Conservation (phyloP, 305 asterid species). For the Caryopteris hybrid region DNA sequence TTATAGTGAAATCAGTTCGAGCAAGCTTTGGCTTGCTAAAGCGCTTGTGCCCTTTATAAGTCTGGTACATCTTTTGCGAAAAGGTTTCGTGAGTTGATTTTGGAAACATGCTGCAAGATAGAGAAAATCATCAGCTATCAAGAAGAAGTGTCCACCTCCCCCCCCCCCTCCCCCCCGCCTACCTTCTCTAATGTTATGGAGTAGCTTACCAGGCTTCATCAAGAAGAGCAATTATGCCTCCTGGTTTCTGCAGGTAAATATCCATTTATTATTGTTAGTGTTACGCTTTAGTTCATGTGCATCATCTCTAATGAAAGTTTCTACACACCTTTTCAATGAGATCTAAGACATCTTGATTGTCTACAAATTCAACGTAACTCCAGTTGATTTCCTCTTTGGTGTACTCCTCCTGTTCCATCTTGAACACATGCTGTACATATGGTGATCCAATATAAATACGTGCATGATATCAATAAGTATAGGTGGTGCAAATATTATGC, state of each 20-base stretch:
- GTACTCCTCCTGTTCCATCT: constrained; percentile 97
- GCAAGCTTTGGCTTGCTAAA: constrained; percentile 98
- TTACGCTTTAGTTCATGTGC: background rate
- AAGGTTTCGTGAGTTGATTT: constrained; percentile 97
- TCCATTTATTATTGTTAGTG: constrained; percentile 14
- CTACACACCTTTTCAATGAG: constrained; percentile 77
- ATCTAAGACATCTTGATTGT: constrained; percentile 92
- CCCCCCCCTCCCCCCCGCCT: too few species aligned
- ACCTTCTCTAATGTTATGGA: background rate
- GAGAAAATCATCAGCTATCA: constrained; percentile 25
- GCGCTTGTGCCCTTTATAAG: constrained; percentile 81
- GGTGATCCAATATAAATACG: constrained; percentile 16
- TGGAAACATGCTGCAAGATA: constrained; percentile 90
- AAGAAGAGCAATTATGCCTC: constrained; percentile 97
- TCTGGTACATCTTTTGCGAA: constrained; percentile 97
- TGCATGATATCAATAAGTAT: constrained; percentile 6
- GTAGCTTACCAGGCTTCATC: constrained; percentile 96
- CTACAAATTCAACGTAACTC: constrained; percentile 94
- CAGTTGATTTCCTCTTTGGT: constrained; percentile 90
- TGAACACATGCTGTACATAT: constrained; percentile 79
- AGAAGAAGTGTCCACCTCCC: background rate
- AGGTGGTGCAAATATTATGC: constrained; percentile 3
- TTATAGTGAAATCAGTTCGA: constrained; percentile 79
- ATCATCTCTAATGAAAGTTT: background rate
- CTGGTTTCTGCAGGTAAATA: constrained; percentile 81